Evolutionary conservation across 2,329 filamentous ascomycete species (phyloP), one percentile per base, ranked within the genome.

Genomic region (Sclerotinia trifoliorum): DNA sequence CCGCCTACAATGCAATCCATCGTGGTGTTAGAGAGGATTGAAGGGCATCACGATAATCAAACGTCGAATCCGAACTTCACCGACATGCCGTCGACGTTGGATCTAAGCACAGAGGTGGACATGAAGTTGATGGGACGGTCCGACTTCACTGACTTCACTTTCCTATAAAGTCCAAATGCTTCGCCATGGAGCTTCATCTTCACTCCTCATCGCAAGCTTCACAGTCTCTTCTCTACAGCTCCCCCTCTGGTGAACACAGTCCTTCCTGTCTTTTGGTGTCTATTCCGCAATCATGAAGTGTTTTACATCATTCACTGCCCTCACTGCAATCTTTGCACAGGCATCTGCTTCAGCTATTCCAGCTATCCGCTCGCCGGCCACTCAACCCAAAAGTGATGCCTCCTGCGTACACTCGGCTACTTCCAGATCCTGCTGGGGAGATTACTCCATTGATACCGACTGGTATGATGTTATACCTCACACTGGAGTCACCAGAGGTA

Each of bases 401-500:
- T 68, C 70, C 57, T 77, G 76, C 51, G 71, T 73, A 29, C 73
- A 78, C 55, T 73, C 74, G 42, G 71, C 76, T 48, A 77, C 75
- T 15, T 75, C 75, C 35, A 67, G 77, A 70, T 64, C 54, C 32
- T 78, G 77, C 66, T 78, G 75, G 77, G 75, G 74, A 46, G 64
- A 75, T 44, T 77, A 75, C 57, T 75, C 72, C 19, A 75, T 76
- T 49, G 72, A 77, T 55, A 78, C 77, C 17, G 71, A 78, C 65
- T 75, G 69, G 64, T 75, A 78, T 65, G 61, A 67, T 19, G 72
- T 72, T 19, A 74, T 65, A 49, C 78, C 78, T 7, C 39, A 42
- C 5, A 68, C 75, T 26, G 78, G 77, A 24, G 76, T 78, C 0
- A 76, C 75, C 0, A 74, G 75, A 78, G 71, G 76, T 75, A 71